Conservation (phyloP, 164 flowering plant species). For the Sedum album region DNA sequence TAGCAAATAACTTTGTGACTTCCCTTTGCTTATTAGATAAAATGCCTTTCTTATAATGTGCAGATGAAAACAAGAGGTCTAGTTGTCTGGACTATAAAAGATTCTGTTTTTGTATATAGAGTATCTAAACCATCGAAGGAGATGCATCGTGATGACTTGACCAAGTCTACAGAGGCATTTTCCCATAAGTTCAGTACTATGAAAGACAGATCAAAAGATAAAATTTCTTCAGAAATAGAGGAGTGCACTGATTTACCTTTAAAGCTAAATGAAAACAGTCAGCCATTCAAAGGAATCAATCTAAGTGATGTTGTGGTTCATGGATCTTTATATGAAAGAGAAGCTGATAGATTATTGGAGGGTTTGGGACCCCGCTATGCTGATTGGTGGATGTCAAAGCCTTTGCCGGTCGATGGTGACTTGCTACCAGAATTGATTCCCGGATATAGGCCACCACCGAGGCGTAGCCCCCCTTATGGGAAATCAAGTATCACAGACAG, state of each 20-base stretch:
- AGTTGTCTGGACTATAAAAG: constrained; percentile 77
- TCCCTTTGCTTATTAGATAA: neutral
- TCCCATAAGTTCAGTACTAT: neutral
- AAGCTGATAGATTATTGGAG: constrained; percentile 79
- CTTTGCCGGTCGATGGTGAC: constrained; percentile 92
- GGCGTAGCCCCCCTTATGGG: constrained; percentile 51
- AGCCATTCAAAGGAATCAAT: neutral
- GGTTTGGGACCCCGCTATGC: constrained; percentile 92
- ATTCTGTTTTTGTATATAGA: constrained; percentile 57
- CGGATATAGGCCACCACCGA: constrained; percentile 58
- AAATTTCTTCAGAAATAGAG: constrained; percentile 8
- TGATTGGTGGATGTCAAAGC: constrained; percentile 95
- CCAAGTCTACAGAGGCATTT: constrained; percentile 13
- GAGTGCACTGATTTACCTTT: constrained; percentile 1
- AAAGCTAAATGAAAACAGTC: constrained; percentile 1
- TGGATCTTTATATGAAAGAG: constrained; percentile 70
- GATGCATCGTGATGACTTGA: constrained; percentile 11
- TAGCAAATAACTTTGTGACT: neutral
- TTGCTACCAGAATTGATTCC: constrained; percentile 78
- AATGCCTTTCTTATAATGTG: neutral
- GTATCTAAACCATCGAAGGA: constrained; percentile 26
- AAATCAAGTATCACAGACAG: constrained; percentile 51
- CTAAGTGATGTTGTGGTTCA: constrained; percentile 13
- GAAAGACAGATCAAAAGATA: neutral
- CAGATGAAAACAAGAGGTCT: constrained; percentile 87